Evolutionary conservation across 2,329 filamentous ascomycete genomes (phyloP).

Genomic region (Byssothecium circinans): DNA sequence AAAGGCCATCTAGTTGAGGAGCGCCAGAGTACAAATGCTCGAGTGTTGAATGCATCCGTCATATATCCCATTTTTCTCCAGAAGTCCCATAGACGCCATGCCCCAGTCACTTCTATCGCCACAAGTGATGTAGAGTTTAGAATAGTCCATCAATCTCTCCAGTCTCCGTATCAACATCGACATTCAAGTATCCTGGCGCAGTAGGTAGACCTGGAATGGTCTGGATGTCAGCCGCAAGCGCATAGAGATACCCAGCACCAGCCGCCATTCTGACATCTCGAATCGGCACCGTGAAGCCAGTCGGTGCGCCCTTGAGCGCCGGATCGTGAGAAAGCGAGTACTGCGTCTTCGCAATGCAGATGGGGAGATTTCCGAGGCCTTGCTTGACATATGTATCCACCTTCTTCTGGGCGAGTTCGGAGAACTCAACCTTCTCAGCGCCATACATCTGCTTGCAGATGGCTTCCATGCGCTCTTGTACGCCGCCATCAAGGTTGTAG

Average conservation of each 20-base stretch:
- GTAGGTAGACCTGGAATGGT: conserved; percentile 96
- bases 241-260: conserved; percentile 80
- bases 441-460: conserved; percentile 96
- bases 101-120: neutral
- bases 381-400: conserved; percentile 92
- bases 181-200: conserved; percentile 92
- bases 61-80: neutral
- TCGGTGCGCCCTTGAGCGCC: conserved; percentile 89
- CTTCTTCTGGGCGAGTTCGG: conserved; percentile 92
- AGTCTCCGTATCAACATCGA: conserved; percentile 65
- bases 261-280: conserved; percentile 91
- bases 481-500: conserved; percentile 73
- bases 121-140: conserved; percentile 51
- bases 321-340: conserved; percentile 95
- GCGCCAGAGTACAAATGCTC: neutral
- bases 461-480: conserved; percentile 86
- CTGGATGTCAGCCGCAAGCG: conserved; percentile 94
- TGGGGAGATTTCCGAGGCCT: conserved; percentile 88
- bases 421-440: conserved; percentile 85
- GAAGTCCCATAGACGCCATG: too few relatives aligned
- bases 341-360: conserved; percentile 97
- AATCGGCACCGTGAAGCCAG: conserved; percentile 92
- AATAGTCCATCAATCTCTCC: conserved; percentile 72
- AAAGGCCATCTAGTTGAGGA: neutral
- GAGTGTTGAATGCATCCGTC: neutral